Percentiles rank a stretch among this genome's conserved stretches.
These are phyloP conservation scores for Elongisporangium undulatum DNA, from an alignment of 352 stramenopile species.

Conservation along the genomic window DNA sequence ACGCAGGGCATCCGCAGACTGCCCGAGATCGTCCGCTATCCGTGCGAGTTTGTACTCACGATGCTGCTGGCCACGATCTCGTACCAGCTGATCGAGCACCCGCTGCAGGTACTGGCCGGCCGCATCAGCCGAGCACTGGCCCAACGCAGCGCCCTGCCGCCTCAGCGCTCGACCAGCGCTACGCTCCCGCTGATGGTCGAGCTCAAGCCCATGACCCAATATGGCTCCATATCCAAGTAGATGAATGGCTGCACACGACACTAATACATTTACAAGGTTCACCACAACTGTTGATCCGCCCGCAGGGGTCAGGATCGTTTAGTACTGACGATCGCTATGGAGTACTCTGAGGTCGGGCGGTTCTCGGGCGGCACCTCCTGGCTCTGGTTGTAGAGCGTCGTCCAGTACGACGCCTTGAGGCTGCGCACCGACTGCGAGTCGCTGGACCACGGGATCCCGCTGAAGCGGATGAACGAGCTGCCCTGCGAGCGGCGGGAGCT, in stretches of 20 bases:
- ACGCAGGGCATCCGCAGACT: slow-evolving; percentile 2
- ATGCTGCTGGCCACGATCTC: slow-evolving; percentile 25
- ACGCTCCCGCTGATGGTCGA: not conserved
- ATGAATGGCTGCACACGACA: not conserved
- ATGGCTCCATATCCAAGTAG: not conserved
- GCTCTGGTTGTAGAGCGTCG: not conserved
- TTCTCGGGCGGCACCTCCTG: not conserved
- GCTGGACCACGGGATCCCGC: not conserved
- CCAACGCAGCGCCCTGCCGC: not conserved
- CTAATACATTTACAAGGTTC: not conserved
- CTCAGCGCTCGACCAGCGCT: not conserved
- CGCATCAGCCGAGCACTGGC: slow-evolving; percentile 20
- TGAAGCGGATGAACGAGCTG: not conserved
- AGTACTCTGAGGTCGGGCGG: not conserved
- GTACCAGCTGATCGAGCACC: slow-evolving; percentile 38
- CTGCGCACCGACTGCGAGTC: not conserved
- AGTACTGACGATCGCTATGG: not conserved
- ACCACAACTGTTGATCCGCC: not conserved
- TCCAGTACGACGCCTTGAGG: not conserved
- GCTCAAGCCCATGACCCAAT: not conserved
- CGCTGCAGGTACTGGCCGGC: slow-evolving; percentile 26
- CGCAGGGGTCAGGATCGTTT: not conserved
- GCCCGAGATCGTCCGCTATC: not conserved
- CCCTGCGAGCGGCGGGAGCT: not conserved
- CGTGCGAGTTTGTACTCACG: slow-evolving; percentile 17